phyloP scores from a whole-genome alignment of 2,329 filamentous ascomycete genomes.

The Fusarium sarcochroum region DNA sequence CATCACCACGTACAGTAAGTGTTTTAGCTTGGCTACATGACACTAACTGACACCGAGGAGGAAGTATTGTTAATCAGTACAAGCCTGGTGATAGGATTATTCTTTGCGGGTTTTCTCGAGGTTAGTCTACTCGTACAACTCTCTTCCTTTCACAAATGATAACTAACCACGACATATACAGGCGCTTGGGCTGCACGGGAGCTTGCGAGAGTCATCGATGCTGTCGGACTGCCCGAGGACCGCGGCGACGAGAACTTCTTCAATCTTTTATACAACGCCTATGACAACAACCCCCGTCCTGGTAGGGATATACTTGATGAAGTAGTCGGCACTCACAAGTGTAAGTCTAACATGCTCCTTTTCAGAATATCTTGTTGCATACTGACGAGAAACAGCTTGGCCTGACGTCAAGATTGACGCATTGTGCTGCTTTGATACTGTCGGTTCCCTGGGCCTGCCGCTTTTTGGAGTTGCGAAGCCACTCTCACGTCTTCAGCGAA shows the following conservation, averaged over 20 bases:
- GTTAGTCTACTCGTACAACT: background rate
- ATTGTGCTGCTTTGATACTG: conserved; percentile 2
- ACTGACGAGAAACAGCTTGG: background rate
- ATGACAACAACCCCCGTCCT: background rate
- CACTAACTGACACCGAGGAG: background rate
- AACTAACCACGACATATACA: background rate
- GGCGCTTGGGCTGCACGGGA: conserved; percentile 1
- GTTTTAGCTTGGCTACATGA: background rate
- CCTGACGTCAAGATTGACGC: background rate
- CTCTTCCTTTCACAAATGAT: rapidly evolving
- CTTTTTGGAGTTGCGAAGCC: background rate
- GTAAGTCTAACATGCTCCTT: too few species aligned
- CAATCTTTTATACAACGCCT: background rate
- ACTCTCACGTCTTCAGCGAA: background rate
- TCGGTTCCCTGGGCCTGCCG: background rate
- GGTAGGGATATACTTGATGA: too few species aligned
- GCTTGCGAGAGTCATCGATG: background rate
- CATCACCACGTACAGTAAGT: background rate
- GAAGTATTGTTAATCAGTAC: background rate
- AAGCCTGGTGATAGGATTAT: background rate
- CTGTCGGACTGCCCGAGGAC: background rate
- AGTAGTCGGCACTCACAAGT: too few species aligned
- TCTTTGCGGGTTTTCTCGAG: background rate
- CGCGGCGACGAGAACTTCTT: background rate
- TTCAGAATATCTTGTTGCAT: too few species aligned